These are phyloP conservation scores for Henckelia pumila DNA, from an alignment of 257 asterid species.

Conservation along the genomic window DNA sequence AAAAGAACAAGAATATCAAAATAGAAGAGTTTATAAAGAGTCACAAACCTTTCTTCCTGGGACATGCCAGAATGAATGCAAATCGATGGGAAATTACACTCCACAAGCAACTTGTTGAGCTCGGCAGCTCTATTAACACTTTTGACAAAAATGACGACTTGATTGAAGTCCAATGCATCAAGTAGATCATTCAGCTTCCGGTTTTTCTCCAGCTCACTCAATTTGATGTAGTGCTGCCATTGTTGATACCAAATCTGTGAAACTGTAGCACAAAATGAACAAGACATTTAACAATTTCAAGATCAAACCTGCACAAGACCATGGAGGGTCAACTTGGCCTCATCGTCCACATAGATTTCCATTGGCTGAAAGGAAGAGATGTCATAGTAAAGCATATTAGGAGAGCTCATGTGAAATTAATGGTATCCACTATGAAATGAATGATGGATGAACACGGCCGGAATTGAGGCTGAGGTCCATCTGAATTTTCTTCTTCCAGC, in stretches of 20 bases:
- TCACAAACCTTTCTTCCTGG: constrained; percentile 77
- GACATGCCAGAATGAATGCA: constrained; percentile 98
- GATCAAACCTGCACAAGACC: constrained; percentile 88
- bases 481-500: constrained; percentile 49
- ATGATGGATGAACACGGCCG: constrained; percentile 48
- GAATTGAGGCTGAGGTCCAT: constrained; percentile 50
- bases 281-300: neutral
- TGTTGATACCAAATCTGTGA: neutral
- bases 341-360: constrained; percentile 97
- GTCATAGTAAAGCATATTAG: constrained; percentile 77
- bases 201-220: constrained; percentile 87
- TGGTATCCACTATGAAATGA: constrained; percentile 66
- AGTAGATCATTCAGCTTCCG: constrained; percentile 88
- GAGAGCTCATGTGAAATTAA: constrained; percentile 49
- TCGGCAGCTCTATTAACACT: constrained; percentile 88
- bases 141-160: constrained; percentile 89
- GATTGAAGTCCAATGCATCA: constrained; percentile 92
- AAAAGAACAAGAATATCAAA: neutral
- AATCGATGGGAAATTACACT: constrained; percentile 91
- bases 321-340: constrained; percentile 94
- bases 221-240: constrained; percentile 87
- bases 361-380: constrained; percentile 92
- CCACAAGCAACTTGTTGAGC: constrained; percentile 85
- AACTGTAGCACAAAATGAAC: neutral
- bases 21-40: neutral